phyloP scores from a whole-genome alignment of 768 basidiomycete species.

The Mycena albidolilacea region DNA sequence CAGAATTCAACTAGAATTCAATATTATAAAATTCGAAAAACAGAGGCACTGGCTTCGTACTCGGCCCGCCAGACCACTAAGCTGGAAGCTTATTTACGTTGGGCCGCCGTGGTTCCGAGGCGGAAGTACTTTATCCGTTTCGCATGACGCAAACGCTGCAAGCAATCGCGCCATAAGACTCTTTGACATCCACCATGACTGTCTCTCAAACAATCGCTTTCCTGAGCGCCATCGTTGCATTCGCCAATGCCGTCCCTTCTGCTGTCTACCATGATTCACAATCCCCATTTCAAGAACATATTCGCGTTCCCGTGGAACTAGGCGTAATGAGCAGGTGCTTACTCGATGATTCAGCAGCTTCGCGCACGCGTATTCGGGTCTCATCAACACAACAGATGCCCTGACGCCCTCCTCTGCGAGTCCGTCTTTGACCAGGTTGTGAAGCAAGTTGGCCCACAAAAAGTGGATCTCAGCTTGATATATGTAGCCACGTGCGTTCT shows the following conservation, averaged over 20 bases:
- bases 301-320: conserved; percentile 64
- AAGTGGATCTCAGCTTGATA: conserved; percentile 77
- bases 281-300: conserved; percentile 8
- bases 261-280: background rate
- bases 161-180: conserved; percentile 5
- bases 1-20: background rate
- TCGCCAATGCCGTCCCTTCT: background rate
- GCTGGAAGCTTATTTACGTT: too few species aligned
- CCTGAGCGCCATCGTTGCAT: background rate
- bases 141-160: conserved; percentile 22
- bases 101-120: too few species aligned
- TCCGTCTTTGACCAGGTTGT: conserved; percentile 81
- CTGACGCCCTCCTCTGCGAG: conserved; percentile 90
- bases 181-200: conserved; percentile 3
- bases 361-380: background rate
- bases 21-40: background rate
- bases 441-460: conserved; percentile 66
- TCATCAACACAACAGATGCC: conserved; percentile 56
- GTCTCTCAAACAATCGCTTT: background rate
- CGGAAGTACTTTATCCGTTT: background rate
- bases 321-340: conserved; percentile 64
- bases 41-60: too few species aligned
- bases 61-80: too few species aligned
- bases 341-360: background rate
- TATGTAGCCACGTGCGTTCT: conserved; percentile 81